Evolutionary conservation across 306 rosid species (phyloP).

Genomic region (Trifolium dubium): DNA sequence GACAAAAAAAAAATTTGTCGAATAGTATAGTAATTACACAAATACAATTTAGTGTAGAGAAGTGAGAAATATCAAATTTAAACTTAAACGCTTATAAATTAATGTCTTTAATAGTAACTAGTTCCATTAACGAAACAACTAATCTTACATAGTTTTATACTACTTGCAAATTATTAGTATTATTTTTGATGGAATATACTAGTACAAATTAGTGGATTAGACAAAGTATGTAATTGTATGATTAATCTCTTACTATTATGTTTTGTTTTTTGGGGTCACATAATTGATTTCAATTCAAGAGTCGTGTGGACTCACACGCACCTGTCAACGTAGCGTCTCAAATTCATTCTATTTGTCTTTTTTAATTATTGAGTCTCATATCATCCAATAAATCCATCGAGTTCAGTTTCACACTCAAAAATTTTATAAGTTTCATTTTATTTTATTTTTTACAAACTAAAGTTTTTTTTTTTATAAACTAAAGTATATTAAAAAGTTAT

Average conservation of each 20-base stretch:
- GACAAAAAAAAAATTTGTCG: no score
- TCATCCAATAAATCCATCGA: neutral
- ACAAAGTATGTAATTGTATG: neutral
- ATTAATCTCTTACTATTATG: neutral
- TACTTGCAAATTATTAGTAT: no score
- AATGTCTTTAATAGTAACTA: no score
- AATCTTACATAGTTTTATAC: no score
- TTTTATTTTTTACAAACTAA: neutral
- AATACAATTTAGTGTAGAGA: no score
- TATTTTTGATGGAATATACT: no score
- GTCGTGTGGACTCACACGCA: constrained; percentile 22
- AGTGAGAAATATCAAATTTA: no score
- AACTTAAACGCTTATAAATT: no score
- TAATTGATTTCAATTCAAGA: constrained; percentile 34
- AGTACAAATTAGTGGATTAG: no score
- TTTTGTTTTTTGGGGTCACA: neutral
- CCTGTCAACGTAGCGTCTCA: constrained; percentile 41
- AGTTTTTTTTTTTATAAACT: neutral
- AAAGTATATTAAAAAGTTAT: no score
- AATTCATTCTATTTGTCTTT: constrained; percentile 11
- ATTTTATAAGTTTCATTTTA: neutral
- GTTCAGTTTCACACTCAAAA: constrained; percentile 29
- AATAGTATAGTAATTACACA: no score
- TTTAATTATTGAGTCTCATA: neutral
- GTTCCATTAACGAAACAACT: no score